Evolutionary conservation across 2,329 filamentous ascomycete genomes (phyloP).

Genomic region (Aspergillus ibericus): DNA sequence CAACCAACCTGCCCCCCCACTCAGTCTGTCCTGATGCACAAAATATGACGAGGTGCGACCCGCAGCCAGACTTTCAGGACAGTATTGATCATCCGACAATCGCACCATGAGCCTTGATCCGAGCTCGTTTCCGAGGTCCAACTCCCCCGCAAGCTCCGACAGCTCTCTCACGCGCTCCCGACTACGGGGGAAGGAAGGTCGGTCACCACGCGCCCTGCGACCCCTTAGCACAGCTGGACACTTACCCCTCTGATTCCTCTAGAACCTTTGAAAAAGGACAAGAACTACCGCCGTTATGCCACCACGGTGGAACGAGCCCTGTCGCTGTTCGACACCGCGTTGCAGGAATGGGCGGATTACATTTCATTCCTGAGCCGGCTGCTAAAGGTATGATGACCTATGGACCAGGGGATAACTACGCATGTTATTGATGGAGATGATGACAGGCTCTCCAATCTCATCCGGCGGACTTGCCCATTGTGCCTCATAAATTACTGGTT

Average conservation of each 20-base stretch:
- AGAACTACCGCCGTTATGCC: conserved; percentile 82
- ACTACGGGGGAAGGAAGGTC: conserved; percentile 75
- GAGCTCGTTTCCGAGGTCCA: conserved; percentile 42
- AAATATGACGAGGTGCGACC: conserved; percentile 38
- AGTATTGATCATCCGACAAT: conserved; percentile 27
- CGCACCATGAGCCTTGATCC: conserved; percentile 47
- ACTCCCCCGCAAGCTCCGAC: conserved; percentile 80
- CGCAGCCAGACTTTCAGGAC: conserved; percentile 17
- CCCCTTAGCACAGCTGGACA: background rate
- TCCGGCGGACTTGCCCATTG: conserved; percentile 66
- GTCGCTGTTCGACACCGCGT: conserved; percentile 82
- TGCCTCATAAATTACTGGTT: conserved; percentile 80
- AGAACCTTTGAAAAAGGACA: conserved; percentile 56
- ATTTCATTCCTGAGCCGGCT: conserved; percentile 93
- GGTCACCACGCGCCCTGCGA: conserved; percentile 26
- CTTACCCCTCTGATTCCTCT: background rate
- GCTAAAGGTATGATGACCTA: conserved; percentile 65
- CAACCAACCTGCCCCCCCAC: conserved; percentile 2
- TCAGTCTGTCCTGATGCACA: conserved; percentile 25
- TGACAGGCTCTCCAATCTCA: conserved; percentile 81
- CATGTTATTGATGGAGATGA: background rate
- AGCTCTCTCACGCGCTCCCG: conserved; percentile 78
- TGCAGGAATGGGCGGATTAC: conserved; percentile 99
- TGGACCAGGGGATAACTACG: background rate
- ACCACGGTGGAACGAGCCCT: conserved; percentile 83